A percentile compares a stretch with the other conserved stretches of the same genome.
phyloP scores from a whole-genome alignment of 73 alveolate genomes.

The Blepharisma stoltei region DNA sequence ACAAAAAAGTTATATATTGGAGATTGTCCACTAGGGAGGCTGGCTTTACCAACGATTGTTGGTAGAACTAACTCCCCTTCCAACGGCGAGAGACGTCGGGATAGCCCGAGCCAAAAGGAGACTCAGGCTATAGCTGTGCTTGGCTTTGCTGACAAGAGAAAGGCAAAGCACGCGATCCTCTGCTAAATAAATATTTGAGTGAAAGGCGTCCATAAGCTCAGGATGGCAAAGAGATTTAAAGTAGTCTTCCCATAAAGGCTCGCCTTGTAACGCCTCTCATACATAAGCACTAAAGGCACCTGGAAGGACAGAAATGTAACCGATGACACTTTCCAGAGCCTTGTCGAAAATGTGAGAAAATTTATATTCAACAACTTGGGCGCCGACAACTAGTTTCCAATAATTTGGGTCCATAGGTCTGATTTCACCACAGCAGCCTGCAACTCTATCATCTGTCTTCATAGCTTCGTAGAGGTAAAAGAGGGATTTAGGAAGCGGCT shows the following conservation, averaged over 20 bases:
- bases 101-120: too few relatives aligned
- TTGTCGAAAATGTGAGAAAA: constrained; percentile 23
- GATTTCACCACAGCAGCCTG: constrained; percentile 31
- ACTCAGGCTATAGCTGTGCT: neutral
- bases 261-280: constrained; percentile 32
- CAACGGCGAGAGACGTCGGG: too few relatives aligned
- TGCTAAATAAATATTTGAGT: constrained; percentile 29
- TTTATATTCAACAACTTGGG: constrained; percentile 30
- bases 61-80: too few relatives aligned
- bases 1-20: too few relatives aligned
- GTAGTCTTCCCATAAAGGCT: constrained; percentile 29
- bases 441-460: constrained; percentile 12
- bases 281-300: constrained; percentile 45
- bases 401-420: neutral
- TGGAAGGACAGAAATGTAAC: constrained; percentile 42
- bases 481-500: constrained; percentile 19
- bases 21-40: too few relatives aligned
- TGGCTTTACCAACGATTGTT: too few relatives aligned
- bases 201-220: constrained; percentile 5
- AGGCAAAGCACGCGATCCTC: constrained; percentile 27
- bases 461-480: neutral
- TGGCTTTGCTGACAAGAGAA: neutral
- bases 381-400: neutral
- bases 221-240: constrained; percentile 24
- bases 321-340: constrained; percentile 22